Base-by-base conservation (phyloP, 495 filamentous ascomycete species). In the Corynascus novoguineensis region DNA sequence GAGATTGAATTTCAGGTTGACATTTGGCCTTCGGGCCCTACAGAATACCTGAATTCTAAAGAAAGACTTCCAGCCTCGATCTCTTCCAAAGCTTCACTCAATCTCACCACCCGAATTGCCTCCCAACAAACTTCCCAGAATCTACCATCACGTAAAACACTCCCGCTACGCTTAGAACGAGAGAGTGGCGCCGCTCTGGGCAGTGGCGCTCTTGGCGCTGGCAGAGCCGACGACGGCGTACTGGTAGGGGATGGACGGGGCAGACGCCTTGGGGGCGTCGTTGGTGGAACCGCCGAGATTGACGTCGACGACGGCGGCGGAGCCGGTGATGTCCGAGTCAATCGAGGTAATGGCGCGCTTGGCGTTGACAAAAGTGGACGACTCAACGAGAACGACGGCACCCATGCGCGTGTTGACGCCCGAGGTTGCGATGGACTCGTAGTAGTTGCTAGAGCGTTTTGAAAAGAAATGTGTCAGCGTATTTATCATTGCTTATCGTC, bases 331-430 rank as follows among this genome's bases (percentile, higher is more conserved):
- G 46, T 49, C 46, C 12, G 46, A 49, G 46, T 49, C 46, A 29
- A 49, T 32, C n/a, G 46, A 49, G n/a, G 46, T 49, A 29, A 49
- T 49, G 28, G 46, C 46, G 1, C 29, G n/a, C 28, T 49, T 49
- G 28, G 46, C 28, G 46, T 49, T 34, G 17, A 49, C 46, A 34
- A 49, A 49, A 14, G 46, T 49, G 28, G n/a, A 32, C 2, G 46
- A 49, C 46, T 49, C 46, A 9, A 49, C 46, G 17, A 49, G 28
- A 1, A 49, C 46, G 28, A 32, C 22, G 46, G 46, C 46, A 29
- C 17, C 17, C 46, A 49, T 49, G 46, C 46, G 46, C 8, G 46
- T 49, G 46, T 49, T 49, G 46, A 49, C 17, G 28, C 46, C 46
- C n/a, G 46, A 49, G 0, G 46, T 49, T 27, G 46, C 6, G 28